A percentile compares a stretch with the other conserved stretches of the same genome.
These are phyloP conservation scores for Suillus tomentosus DNA, from an alignment of 768 basidiomycete genomes.

Conservation along the genomic window DNA sequence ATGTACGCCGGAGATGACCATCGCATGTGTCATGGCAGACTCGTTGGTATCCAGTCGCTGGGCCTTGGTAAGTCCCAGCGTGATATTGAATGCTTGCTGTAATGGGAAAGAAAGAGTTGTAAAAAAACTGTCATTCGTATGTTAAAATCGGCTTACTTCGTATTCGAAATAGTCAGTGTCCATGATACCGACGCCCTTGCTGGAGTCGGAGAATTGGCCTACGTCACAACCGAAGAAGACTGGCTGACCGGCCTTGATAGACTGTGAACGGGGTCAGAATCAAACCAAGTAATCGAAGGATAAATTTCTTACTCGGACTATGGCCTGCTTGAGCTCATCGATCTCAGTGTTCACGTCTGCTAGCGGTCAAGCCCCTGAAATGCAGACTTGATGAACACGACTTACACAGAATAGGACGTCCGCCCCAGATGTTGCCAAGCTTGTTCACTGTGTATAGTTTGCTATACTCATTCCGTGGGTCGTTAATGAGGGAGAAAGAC, in stretches of 20 bases:
- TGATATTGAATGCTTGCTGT: constrained; percentile 82
- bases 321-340: constrained; percentile 76
- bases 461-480: constrained; percentile 83
- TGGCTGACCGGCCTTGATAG: constrained; percentile 85
- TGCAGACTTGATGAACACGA: constrained; percentile 12
- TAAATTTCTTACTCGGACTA: constrained; percentile 58
- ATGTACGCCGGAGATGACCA: constrained; percentile 89
- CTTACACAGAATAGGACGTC: constrained; percentile 81
- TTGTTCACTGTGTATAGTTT: constrained; percentile 91
- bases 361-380: not conserved
- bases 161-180: constrained; percentile 82
- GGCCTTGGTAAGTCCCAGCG: constrained; percentile 79
- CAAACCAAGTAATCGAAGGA: not conserved
- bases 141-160: constrained; percentile 48
- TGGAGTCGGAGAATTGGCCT: constrained; percentile 75
- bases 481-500: constrained; percentile 92
- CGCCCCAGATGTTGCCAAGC: constrained; percentile 92
- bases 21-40: constrained; percentile 90
- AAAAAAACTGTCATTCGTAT: not conserved
- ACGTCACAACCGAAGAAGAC: constrained; percentile 98
- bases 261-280: constrained; percentile 30
- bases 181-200: constrained; percentile 71
- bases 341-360: constrained; percentile 89
- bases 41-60: constrained; percentile 82
- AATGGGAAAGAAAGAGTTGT: not conserved